Conservation (phyloP, 331 rosid species). For the Arachis monticola region DNA sequence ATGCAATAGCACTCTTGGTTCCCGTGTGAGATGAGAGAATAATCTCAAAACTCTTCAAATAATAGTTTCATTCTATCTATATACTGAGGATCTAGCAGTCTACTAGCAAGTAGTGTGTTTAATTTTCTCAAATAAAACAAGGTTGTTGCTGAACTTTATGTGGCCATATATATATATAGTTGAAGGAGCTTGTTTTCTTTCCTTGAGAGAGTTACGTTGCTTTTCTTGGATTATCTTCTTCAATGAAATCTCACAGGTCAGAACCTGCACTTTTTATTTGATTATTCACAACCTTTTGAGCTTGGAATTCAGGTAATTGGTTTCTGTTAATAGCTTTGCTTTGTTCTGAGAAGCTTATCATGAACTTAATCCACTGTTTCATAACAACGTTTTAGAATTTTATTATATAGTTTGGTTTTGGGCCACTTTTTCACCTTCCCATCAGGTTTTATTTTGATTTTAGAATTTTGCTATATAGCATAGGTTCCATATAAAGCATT, state of each 20-base stretch:
- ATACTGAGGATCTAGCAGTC: conserved; percentile 43
- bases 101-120: neutral
- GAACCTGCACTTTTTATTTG: conserved; percentile 26
- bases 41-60: conserved; percentile 51
- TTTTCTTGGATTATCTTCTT: conserved; percentile 32
- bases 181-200: conserved; percentile 35
- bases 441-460: neutral
- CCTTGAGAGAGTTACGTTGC: conserved; percentile 29
- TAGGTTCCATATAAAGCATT: neutral
- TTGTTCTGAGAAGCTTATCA: conserved; percentile 17
- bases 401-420: conserved; percentile 1
- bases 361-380: conserved; percentile 28
- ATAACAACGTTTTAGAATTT: neutral
- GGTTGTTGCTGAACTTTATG: conserved; percentile 37
- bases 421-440: neutral
- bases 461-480: no score
- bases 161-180: neutral
- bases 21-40: conserved; percentile 43
- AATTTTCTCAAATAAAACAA: conserved; percentile 41
- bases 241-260: conserved; percentile 46
- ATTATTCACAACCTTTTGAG: conserved; percentile 12
- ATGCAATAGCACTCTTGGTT: conserved; percentile 55
- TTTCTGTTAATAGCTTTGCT: neutral
- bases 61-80: conserved; percentile 21
- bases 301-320: conserved; percentile 27